Percentiles rank a stretch among this genome's conserved stretches.
phyloP scores from a whole-genome alignment of 345 rosid species.

The Stellera chamaejasme region DNA sequence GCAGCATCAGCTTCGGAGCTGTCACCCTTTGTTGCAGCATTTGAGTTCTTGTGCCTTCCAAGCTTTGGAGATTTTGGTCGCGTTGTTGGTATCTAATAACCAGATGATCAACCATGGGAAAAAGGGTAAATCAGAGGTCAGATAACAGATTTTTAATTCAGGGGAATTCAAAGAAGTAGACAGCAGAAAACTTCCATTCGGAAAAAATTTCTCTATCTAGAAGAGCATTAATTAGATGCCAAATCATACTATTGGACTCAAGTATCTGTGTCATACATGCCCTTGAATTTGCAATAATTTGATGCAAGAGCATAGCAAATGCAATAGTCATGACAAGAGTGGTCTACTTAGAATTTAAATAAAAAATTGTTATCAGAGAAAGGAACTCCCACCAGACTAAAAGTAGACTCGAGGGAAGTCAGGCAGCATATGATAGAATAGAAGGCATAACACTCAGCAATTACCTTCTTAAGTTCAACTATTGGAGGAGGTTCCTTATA shows the following conservation, averaged over 20 bases:
- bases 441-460: conserved; percentile 6
- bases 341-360: no score
- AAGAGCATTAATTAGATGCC: no score
- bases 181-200: no score
- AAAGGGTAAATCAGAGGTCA: neutral
- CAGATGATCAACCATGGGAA: neutral
- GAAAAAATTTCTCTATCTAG: no score
- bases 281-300: no score
- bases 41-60: conserved; percentile 64
- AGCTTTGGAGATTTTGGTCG: conserved; percentile 89
- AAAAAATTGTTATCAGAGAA: no score
- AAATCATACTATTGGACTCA: no score
- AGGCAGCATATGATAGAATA: neutral
- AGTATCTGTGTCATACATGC: no score
- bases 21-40: conserved; percentile 21
- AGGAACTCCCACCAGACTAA: neutral
- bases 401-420: neutral
- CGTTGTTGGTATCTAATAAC: conserved; percentile 75
- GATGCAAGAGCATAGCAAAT: no score
- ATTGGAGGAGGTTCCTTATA: conserved; percentile 95
- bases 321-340: no score
- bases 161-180: no score
- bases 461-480: conserved; percentile 90
- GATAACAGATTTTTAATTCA: neutral
- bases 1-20: conserved; percentile 27